A percentile compares a stretch with the other conserved stretches of the same genome.
Conservation (phyloP, 768 basidiomycete genomes). For the Lentinula raphanica region DNA sequence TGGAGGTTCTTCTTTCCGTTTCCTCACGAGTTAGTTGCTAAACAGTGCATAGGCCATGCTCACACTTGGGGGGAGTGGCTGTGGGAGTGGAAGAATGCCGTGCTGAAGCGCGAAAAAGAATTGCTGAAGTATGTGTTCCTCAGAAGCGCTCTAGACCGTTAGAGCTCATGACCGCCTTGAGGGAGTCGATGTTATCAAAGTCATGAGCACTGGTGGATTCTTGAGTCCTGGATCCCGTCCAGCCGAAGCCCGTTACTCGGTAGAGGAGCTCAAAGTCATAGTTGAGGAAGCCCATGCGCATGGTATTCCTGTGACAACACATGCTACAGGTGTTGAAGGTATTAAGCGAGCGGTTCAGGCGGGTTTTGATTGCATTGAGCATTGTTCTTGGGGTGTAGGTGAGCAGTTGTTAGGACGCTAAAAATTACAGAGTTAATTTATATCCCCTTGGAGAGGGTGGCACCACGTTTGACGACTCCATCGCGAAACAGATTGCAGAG, state of each 20-base stretch:
- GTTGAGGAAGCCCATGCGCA: constrained; percentile 1
- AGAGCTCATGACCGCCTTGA: background rate
- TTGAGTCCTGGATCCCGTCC: background rate
- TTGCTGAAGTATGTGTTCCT: background rate
- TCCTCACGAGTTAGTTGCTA: background rate
- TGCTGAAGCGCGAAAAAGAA: constrained; percentile 2
- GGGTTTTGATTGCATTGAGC: constrained; percentile 6
- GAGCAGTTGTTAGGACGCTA: background rate
- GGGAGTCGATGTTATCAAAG: constrained; percentile 3
- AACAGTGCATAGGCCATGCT: background rate
- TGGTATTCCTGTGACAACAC: constrained; percentile 6
- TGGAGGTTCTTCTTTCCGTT: background rate
- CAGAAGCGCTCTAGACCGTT: background rate
- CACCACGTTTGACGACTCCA: background rate
- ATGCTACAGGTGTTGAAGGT: constrained; percentile 5
- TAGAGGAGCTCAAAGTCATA: constrained; percentile 6
- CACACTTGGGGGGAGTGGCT: constrained; percentile 5
- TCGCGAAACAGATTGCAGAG: background rate
- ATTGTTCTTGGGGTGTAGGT: constrained; percentile 5
- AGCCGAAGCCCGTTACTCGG: background rate
- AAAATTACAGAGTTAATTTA: background rate
- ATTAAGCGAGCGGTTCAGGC: constrained; percentile 1
- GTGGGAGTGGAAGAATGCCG: constrained; percentile 1
- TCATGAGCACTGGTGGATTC: constrained; percentile 6
- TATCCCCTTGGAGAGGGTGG: constrained; percentile 1